These are phyloP conservation scores for Solanum sitiens DNA, from an alignment of 257 asterid species.

Conservation along the genomic window DNA sequence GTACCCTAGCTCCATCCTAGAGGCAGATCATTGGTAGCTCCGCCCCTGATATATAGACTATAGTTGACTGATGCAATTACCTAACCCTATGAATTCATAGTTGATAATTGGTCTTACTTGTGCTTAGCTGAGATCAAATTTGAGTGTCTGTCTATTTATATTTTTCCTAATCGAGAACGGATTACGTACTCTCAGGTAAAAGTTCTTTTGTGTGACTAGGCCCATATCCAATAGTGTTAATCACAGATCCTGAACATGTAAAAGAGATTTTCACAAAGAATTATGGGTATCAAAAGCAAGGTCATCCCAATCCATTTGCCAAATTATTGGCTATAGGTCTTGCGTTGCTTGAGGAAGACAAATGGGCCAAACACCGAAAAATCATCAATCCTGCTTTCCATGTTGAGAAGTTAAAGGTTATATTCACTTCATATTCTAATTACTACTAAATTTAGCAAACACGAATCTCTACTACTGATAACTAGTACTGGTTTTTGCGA, in stretches of 20 bases:
- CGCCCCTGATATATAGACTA: no score
- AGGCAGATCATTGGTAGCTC: no score
- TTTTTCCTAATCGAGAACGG: background rate
- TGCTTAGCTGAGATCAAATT: no score
- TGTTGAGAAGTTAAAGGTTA: constrained; percentile 20
- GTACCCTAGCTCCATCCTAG: background rate
- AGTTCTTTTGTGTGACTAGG: constrained; percentile 41
- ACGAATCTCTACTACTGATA: no score
- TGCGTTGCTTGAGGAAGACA: constrained; percentile 15
- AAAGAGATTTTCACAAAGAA: constrained; percentile 33
- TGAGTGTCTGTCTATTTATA: no score
- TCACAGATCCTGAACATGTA: constrained; percentile 32
- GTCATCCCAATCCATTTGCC: constrained; percentile 20
- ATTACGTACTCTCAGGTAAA: constrained; percentile 24
- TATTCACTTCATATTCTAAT: background rate
- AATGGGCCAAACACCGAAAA: constrained; percentile 56
- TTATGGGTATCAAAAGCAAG: constrained; percentile 14
- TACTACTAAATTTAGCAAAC: no score
- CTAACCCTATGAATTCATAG: no score
- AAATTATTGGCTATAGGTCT: constrained; percentile 28
- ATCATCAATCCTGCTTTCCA: constrained; percentile 59
- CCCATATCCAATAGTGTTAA: constrained; percentile 25
- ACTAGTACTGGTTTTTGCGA: no score
- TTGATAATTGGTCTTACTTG: no score
- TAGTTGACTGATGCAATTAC: no score